These are phyloP conservation scores for Nannizzia gypsea DNA, from an alignment of 2,329 filamentous ascomycete genomes.

Conservation along the genomic window DNA sequence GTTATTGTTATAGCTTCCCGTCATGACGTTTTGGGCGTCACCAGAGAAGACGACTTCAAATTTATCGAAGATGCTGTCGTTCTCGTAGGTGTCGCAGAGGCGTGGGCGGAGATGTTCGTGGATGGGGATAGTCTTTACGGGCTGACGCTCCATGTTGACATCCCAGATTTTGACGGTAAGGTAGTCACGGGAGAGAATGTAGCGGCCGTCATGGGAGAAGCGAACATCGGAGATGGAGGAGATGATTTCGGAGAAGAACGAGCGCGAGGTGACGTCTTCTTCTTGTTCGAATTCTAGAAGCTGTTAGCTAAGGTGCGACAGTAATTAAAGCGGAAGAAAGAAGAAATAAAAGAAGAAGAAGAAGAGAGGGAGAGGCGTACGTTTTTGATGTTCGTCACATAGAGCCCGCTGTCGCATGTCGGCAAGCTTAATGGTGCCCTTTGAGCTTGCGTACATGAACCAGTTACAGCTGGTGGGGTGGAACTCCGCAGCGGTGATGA, in stretches of 20 bases:
- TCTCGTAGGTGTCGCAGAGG: conserved; percentile 96
- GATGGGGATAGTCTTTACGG: conserved; percentile 96
- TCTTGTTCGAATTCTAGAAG: conserved; percentile 89
- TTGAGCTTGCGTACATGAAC: conserved; percentile 99
- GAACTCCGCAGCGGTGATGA: conserved; percentile 96
- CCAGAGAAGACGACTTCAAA: conserved; percentile 99
- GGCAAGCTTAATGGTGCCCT: conserved; percentile 95
- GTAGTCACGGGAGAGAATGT: conserved; percentile 95
- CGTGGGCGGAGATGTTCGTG: conserved; percentile 91
- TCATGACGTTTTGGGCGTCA: conserved; percentile 98
- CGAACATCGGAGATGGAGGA: conserved; percentile 98
- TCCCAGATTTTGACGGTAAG: conserved; percentile 99
- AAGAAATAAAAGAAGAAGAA: conserved; percentile 14
- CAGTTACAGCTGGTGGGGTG: conserved; percentile 96
- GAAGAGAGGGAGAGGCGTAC: conserved; percentile 41
- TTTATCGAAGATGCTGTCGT: conserved; percentile 99
- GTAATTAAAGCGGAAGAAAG: conserved; percentile 7
- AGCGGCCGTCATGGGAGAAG: conserved; percentile 90
- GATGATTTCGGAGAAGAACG: conserved; percentile 99
- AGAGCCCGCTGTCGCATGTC: conserved; percentile 96
- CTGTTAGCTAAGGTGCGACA: conserved; percentile 9
- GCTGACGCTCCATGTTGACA: conserved; percentile 96
- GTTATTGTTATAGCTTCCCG: conserved; percentile 99
- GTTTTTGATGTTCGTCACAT: conserved; percentile 89
- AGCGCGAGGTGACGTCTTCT: conserved; percentile 90